Conservation (phyloP, 1,284 basidiomycete genomes). For the Cystobasidium slooffiae region DNA sequence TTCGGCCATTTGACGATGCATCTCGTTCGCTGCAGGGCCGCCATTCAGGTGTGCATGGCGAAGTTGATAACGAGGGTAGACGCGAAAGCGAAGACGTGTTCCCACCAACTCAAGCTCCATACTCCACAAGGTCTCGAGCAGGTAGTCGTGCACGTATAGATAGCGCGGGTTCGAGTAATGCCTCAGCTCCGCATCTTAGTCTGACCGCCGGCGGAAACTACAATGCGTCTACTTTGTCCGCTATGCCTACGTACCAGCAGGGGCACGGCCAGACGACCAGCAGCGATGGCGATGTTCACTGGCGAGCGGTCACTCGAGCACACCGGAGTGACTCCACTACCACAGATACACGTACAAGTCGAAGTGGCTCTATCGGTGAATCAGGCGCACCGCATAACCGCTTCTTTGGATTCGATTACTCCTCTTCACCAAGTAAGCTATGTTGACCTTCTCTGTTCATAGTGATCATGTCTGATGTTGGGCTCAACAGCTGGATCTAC, state of each 20-base stretch:
- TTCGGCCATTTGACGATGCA: neutral
- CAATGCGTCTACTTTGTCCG: neutral
- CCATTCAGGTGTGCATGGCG: neutral
- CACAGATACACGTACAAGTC: conserved; percentile 44
- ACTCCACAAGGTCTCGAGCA: conserved; percentile 33
- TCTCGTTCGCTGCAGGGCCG: neutral
- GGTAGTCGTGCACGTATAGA: conserved; percentile 30
- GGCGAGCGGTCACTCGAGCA: conserved; percentile 20
- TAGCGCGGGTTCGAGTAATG: conserved; percentile 30
- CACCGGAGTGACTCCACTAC: conserved; percentile 32
- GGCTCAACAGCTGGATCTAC: conserved; percentile 34
- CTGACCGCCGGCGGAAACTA: neutral
- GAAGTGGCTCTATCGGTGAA: conserved; percentile 47
- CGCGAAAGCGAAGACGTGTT: conserved; percentile 39
- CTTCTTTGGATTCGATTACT: conserved; percentile 45
- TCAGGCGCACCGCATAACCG: conserved; percentile 40
- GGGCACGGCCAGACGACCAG: neutral
- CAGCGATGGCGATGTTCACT: neutral
- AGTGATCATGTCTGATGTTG: neutral
- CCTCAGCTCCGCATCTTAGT: neutral
- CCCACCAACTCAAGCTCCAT: conserved; percentile 21
- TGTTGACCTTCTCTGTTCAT: neutral
- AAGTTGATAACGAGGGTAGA: conserved; percentile 22
- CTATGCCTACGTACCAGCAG: neutral
- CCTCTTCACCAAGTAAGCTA: conserved; percentile 39